Evolutionary conservation across 2,329 filamentous ascomycete genomes (phyloP).

Genomic region (Neonectria faginata): DNA sequence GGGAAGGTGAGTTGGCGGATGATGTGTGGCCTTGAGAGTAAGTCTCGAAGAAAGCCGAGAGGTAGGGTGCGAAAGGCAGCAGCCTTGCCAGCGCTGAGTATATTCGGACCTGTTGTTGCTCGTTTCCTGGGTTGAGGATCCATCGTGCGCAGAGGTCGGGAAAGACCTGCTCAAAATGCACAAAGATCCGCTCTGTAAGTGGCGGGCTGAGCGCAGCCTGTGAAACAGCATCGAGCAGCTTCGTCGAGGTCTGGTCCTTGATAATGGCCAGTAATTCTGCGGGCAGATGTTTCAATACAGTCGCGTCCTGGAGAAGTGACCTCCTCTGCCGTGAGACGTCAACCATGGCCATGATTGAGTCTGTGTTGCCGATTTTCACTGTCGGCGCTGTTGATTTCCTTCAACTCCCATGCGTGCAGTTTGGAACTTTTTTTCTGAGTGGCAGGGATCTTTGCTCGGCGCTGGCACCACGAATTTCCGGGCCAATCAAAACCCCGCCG

Average conservation of each 20-base stretch:
- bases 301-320: slow-evolving; percentile 67
- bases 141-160: slow-evolving; percentile 87
- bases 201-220: slow-evolving; percentile 75
- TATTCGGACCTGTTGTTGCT: slow-evolving; percentile 56
- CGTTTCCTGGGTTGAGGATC: slow-evolving; percentile 64
- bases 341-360: slow-evolving; percentile 65
- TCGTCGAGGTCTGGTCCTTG: slow-evolving; percentile 69
- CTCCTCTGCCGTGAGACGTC: slow-evolving; percentile 66
- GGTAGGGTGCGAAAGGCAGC: slow-evolving; percentile 83
- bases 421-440: slow-evolving; percentile 53
- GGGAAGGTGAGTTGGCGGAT: slow-evolving; percentile 37
- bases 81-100: slow-evolving; percentile 83
- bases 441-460: slow-evolving; percentile 46
- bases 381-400: slow-evolving; percentile 44
- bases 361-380: slow-evolving; percentile 46
- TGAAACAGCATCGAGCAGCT: slow-evolving; percentile 78
- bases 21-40: slow-evolving; percentile 30
- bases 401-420: slow-evolving; percentile 44
- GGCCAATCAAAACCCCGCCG: slow-evolving; percentile 48
- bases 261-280: slow-evolving; percentile 76
- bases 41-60: slow-evolving; percentile 76
- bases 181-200: slow-evolving; percentile 79
- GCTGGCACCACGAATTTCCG: slow-evolving; percentile 53
- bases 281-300: slow-evolving; percentile 71
- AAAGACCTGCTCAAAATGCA: slow-evolving; percentile 79